Evolutionary conservation across 1,284 basidiomycete species (phyloP), one percentile per base, ranked within the genome.

Genomic region (Golubevia pallescens): DNA sequence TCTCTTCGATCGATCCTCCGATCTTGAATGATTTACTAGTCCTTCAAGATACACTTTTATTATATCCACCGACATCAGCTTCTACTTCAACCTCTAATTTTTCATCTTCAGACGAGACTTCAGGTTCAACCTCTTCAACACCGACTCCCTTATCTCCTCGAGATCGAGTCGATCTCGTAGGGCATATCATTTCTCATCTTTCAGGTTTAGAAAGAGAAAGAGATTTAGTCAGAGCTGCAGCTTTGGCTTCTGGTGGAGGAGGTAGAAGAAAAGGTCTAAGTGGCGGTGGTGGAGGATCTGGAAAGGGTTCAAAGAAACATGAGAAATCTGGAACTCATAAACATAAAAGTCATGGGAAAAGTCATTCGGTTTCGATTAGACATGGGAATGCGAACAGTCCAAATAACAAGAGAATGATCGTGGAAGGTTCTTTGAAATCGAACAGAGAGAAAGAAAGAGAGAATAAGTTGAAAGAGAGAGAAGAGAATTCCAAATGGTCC

Each of bases 61-160:
- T 74, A 14, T 74, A 71, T 70, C 73, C 73, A 0, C 63, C 73
- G 1, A 74, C 65, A 6, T 64, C 70, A 34, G 73, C 73, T 2
- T 70, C 70, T 13, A 71, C 70, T 28, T 65, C 72, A 42, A 68
- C 71, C 23, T 60, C 60, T 1, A 68, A 69, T 58, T 16, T 16
- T 58, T 24, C 57, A 10, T 24, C 10, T n/a, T 42, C 42, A 48
- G 16, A 13, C 42, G 42, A 48, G 16, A 16, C 8, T 48, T 16
- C 8, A 48, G 16, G 42, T 48, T 48, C 42, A 13, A 48, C 42
- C 42, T 48, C 13, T 16, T 28, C 28, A 28, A 28, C 28, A 28
- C 28, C 28, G 28, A 28, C 28, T 28, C 28, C 16, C 16, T 63
- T 74, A 0, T 65, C 71, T 21, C 28, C 73, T 23, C 20, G 56